Evolutionary conservation across 306 rosid species (phyloP).

Genomic region (Prosopis cineraria): DNA sequence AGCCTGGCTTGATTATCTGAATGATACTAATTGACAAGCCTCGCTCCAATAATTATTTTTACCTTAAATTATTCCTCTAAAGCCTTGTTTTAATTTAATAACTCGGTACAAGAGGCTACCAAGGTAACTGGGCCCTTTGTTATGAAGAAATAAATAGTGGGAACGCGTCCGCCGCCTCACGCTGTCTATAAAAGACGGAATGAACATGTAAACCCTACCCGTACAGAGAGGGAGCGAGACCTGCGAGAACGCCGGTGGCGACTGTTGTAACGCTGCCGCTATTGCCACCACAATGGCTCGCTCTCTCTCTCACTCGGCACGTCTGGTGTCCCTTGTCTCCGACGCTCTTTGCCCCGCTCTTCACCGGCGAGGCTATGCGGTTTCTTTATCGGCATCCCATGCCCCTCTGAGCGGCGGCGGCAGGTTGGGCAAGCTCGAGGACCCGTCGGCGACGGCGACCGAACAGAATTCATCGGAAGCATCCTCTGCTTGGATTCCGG

Average conservation of each 20-base stretch:
- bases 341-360: conserved; percentile 5
- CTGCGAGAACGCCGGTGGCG: too few relatives aligned
- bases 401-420: conserved; percentile 30
- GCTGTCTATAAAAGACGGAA: neutral
- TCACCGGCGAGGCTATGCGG: conserved; percentile 46
- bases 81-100: too few relatives aligned
- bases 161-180: neutral
- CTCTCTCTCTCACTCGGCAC: conserved; percentile 33
- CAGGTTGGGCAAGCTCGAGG: conserved; percentile 35
- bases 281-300: neutral
- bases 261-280: neutral
- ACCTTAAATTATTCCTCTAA: too few relatives aligned
- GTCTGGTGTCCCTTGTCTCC: conserved; percentile 4
- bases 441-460: neutral
- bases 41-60: too few relatives aligned
- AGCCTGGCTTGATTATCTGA: too few relatives aligned
- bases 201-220: neutral
- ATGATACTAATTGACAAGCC: too few relatives aligned
- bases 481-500: conserved; percentile 55
- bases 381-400: conserved; percentile 3
- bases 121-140: too few relatives aligned
- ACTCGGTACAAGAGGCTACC: too few relatives aligned
- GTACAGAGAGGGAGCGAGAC: neutral
- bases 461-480: conserved; percentile 26
- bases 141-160: too few relatives aligned